Evolutionary conservation across 2,329 filamentous ascomycete species (phyloP), one percentile per base, ranked within the genome.

Genomic region (Fusarium solani-melongenae): DNA sequence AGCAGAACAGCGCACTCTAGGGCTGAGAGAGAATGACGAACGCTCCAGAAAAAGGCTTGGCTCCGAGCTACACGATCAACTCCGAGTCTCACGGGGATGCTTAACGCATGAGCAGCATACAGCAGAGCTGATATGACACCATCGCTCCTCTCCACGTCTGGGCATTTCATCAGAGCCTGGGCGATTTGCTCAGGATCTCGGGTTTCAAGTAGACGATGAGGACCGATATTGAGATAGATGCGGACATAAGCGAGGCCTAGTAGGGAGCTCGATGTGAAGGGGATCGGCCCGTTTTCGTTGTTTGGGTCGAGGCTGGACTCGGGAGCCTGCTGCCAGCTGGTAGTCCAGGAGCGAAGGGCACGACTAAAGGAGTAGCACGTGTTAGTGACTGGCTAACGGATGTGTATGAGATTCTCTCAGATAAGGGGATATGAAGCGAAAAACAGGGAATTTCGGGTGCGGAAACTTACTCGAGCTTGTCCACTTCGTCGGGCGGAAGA

Each of bases 31-130:
- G 87, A 87, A 61, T 90, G 88, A n/a, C 88, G 83, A 3, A 88
- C 87, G 6, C 86, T 88, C 88, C 88, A 90, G 56, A 89, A 86
- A 51, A 88, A 87, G 0, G 87, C 86, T 59, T 89, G 87, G 17
- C 86, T 90, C 17, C 86, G 81, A 0, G 87, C 87, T 1, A 90
- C 88, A 15, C 86, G 84, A 60, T 88, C 86, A 17, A 90, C 85
- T 0, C 88, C 88, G 0, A 90, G 75, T 24, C 88, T 81, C 6
- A 90, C 88, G 0, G 88, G 88, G 0, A 89, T 88, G 56, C 87
- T 89, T 0, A 90, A 80, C 9, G 87, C 86, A 53, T 90, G 88
- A 0, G 86, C 85, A 1, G 87, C 84, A 69, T 90, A 88, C 0
- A 90, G 79, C 1, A 89, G 81, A 0, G 88, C 88, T 0, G 84